Evolutionary conservation across 1,139 yeast species (phyloP).

Genomic region (Lipomyces yarrowii): DNA sequence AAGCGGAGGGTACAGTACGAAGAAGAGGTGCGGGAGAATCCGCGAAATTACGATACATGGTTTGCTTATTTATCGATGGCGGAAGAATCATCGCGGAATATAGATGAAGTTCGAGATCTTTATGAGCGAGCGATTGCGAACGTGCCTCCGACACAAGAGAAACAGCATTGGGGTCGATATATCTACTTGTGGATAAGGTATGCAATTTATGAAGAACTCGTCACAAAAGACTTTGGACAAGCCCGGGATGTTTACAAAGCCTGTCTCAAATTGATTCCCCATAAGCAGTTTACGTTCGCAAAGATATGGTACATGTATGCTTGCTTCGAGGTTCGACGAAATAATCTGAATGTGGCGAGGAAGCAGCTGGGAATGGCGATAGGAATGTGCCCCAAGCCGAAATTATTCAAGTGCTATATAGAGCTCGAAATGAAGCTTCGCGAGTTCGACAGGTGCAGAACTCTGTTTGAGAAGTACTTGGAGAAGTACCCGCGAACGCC

Average conservation of each 20-base stretch:
- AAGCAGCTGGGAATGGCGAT: conserved; percentile 72
- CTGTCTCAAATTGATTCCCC: conserved; percentile 58
- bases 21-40: conserved; percentile 49
- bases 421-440: conserved; percentile 54
- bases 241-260: conserved; percentile 58
- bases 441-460: conserved; percentile 79
- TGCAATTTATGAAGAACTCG: conserved; percentile 65
- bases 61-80: conserved; percentile 66
- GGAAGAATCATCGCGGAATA: conserved; percentile 43
- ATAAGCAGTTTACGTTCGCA: conserved; percentile 62
- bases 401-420: conserved; percentile 66
- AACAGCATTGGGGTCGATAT: conserved; percentile 64
- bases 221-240: conserved; percentile 47
- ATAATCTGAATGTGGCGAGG: conserved; percentile 56
- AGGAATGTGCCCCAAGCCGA: conserved; percentile 64
- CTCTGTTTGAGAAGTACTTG: conserved; percentile 67
- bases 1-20: conserved; percentile 64
- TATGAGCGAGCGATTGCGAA: conserved; percentile 55
- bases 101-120: conserved; percentile 40
- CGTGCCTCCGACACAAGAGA: conserved; percentile 45
- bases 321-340: conserved; percentile 72
- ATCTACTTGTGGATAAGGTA: conserved; percentile 70
- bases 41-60: conserved; percentile 76
- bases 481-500: conserved; percentile 54
- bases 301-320: conserved; percentile 75